Base-by-base conservation (phyloP, 768 basidiomycete genomes). In the Rhizopogon rudus region DNA sequence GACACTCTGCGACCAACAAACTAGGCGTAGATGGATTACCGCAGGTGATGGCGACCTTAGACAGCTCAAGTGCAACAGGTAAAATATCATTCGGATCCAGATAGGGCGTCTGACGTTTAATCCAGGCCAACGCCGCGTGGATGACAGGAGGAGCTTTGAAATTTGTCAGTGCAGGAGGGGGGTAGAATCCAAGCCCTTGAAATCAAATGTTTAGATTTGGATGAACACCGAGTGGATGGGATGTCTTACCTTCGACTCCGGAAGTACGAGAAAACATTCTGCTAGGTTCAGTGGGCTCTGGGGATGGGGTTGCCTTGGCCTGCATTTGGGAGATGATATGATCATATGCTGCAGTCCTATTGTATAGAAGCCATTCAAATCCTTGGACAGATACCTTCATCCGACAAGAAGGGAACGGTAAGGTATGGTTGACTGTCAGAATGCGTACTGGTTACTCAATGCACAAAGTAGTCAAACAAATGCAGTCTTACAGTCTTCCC, bases 361-460 rank as follows among this genome's bases (percentile, higher is more conserved):
- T 98, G 71, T 91, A 97, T 41, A 98, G 63, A 67, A 92, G 92
- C 87, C 91, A 94, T 68, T 98, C 94, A 43, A 94, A 77, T 16
- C 96, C 96, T 61, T 95, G 83, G 3, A 91, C 62, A 6, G 84
- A 84, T 29, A 94, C 65, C 53, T 90, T 86, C 31, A 98, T 82
- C 40, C 96, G 86, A 63, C 93, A 96, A 13, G 87, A 82, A 55
- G 81, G 76, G 22, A 79, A 64, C 13, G 66, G 62, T 13, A 66
- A 56, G 1, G 67, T 62, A 44, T 66, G 65, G 60, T 76, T 73
- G 41, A 68, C 76, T 78, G 55, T 14, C 48, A 58, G 22, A 31
- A 46, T 46, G 20, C 16, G 33, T 7, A 29, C 59, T 31, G 33
- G 39, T 50, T 40, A 6, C 14, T 35, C 10, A 2, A 52, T 42